A percentile compares a stretch with the other conserved stretches of the same genome.
Conservation (phyloP, 176 grass and related monocot species). For the Aegilops speltoides region DNA sequence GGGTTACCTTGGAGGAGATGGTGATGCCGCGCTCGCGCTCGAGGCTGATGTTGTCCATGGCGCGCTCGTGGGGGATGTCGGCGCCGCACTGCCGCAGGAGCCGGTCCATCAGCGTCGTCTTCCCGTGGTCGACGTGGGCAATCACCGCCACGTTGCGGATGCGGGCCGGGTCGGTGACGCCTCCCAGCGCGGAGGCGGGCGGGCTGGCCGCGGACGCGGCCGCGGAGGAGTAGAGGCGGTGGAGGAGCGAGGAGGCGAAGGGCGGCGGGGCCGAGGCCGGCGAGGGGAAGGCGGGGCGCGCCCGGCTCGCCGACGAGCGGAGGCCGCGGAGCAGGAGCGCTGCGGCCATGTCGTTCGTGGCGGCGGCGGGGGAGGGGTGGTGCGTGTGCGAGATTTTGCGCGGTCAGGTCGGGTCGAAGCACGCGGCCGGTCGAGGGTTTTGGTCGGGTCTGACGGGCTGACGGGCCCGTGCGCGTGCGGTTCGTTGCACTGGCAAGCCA, state of each 20-base stretch:
- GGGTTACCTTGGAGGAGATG: conserved; percentile 82
- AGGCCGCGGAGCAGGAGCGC: conserved; percentile 73
- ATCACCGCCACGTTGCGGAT: conserved; percentile 96
- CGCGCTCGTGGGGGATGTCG: conserved; percentile 90
- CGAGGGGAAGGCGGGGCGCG: neutral
- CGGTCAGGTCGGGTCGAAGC: conserved; percentile 4
- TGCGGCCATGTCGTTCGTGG: conserved; percentile 56
- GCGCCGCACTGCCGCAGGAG: conserved; percentile 88
- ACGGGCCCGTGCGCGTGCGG: neutral
- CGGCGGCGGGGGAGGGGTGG: conserved; percentile 17
- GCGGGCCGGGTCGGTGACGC: conserved; percentile 54
- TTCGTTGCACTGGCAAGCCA: neutral
- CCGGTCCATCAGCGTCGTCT: conserved; percentile 98
- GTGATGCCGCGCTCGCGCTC: conserved; percentile 94
- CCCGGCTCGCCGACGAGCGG: conserved; percentile 42
- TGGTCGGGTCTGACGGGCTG: conserved; percentile 3
- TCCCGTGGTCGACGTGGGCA: conserved; percentile 96
- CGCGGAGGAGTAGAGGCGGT: conserved; percentile 47
- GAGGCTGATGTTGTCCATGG: conserved; percentile 92
- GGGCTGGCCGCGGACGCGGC: conserved; percentile 40
- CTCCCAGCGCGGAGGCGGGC: conserved; percentile 19
- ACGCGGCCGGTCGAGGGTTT: conserved; percentile 15
- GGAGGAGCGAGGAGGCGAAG: conserved; percentile 31
- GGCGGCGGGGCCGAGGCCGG: neutral
- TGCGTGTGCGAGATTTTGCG: conserved; percentile 36